phyloP scores from a whole-genome alignment of 140 eudicot species.

The Senecio squalidus region DNA sequence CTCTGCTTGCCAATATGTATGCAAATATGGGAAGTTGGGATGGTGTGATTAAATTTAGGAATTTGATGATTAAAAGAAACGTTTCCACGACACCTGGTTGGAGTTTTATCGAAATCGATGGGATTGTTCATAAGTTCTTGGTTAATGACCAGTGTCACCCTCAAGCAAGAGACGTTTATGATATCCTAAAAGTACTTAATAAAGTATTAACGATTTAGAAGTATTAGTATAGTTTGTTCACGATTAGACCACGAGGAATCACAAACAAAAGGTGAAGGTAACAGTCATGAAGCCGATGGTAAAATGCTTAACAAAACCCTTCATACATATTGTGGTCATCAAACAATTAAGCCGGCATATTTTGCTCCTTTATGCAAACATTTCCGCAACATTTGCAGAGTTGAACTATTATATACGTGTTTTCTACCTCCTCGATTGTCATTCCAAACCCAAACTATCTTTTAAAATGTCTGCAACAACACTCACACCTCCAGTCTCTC shows the following conservation, averaged over 20 bases:
- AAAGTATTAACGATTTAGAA: background rate
- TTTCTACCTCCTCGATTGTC: background rate
- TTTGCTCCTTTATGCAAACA: slow-evolving; percentile 32
- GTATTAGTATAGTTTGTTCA: slow-evolving; percentile 8
- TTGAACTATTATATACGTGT: slow-evolving; percentile 13
- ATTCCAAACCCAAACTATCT: background rate
- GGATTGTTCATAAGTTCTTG: slow-evolving; percentile 29
- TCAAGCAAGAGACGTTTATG: slow-evolving; percentile 18
- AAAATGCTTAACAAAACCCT: slow-evolving; percentile 29
- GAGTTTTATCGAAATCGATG: slow-evolving; percentile 38
- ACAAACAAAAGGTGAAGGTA: slow-evolving; percentile 1
- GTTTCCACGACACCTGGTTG: slow-evolving; percentile 31
- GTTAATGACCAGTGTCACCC: slow-evolving; percentile 34
- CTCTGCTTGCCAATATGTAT: slow-evolving; percentile 39
- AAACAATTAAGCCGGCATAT: slow-evolving; percentile 14
- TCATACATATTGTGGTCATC: slow-evolving; percentile 28
- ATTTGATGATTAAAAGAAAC: slow-evolving; percentile 35
- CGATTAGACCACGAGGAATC: slow-evolving; percentile 8
- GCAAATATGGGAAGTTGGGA: slow-evolving; percentile 41
- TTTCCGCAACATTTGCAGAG: background rate
- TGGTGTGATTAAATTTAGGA: slow-evolving; percentile 26
- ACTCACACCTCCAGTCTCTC: slow-evolving; percentile 27
- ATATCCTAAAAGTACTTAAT: slow-evolving; percentile 25
- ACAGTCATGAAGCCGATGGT: slow-evolving; percentile 37
- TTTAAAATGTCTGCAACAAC: slow-evolving; percentile 38